These are phyloP conservation scores for Penicillium sp. DNA, from an alignment of 2,329 filamentous ascomycete genomes.

Conservation along the genomic window DNA sequence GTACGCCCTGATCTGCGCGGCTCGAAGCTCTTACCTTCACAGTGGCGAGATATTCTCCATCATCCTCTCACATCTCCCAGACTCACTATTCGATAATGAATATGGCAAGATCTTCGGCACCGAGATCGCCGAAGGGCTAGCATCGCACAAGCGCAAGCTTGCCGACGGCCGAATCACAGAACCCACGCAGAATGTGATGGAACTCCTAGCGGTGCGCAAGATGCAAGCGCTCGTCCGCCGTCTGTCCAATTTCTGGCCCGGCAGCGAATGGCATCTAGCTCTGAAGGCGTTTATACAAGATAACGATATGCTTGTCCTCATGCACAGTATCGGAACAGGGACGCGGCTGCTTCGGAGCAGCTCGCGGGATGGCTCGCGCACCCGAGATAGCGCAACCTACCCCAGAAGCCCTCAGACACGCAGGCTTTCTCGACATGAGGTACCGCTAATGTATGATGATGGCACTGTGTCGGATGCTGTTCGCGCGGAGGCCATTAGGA, in stretches of 20 bases:
- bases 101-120: constrained; percentile 5
- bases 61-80: background rate
- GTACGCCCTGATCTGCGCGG: constrained; percentile 1
- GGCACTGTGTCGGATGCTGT: background rate
- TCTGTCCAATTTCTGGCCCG: background rate
- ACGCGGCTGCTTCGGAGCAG: background rate
- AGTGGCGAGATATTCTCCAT: constrained; percentile 5
- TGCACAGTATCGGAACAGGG: constrained; percentile 1
- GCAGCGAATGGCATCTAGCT: background rate
- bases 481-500: background rate
- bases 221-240: constrained; percentile 4
- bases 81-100: background rate
- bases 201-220: background rate
- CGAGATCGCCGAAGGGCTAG: constrained; percentile 3
- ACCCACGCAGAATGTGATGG: background rate
- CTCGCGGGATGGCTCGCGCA: background rate
- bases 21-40: background rate
- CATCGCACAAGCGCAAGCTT: background rate
- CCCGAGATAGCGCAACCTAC: background rate
- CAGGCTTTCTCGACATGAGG: background rate
- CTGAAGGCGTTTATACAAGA: background rate
- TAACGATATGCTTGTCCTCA: background rate
- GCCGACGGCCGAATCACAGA: background rate
- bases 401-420: background rate
- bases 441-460: background rate